Evolutionary conservation across 179 eudicot genomes (phyloP).

Genomic region (Gypsophila paniculata): DNA sequence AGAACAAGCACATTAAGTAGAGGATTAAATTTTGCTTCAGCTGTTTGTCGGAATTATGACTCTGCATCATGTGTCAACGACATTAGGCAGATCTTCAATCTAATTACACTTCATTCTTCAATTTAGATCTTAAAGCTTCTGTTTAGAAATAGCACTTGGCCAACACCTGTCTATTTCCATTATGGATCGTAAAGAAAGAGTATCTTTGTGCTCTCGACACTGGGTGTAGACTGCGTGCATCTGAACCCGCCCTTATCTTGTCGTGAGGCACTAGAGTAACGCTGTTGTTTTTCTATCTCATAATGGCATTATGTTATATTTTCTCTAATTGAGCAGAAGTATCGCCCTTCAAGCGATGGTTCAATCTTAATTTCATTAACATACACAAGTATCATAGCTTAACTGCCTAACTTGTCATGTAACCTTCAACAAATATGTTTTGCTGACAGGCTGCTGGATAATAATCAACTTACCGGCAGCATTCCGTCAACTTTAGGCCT

Average conservation of each 20-base stretch:
- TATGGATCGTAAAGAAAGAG: neutral
- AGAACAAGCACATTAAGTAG: neutral
- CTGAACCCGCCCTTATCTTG: too few species aligned
- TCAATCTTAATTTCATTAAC: neutral
- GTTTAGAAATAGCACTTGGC: neutral
- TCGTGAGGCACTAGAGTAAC: too few species aligned
- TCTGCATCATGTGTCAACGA: neutral
- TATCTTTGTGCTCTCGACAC: neutral
- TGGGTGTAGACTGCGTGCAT: too few species aligned
- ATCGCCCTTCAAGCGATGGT: neutral
- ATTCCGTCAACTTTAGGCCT: conserved; percentile 66
- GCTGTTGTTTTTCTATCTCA: too few species aligned
- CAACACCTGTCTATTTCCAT: too few species aligned
- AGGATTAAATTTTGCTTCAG: neutral
- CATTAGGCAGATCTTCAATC: neutral
- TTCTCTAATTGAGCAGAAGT: neutral
- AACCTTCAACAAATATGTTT: neutral
- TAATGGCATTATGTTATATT: neutral
- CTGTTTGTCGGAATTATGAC: neutral
- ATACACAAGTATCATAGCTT: neutral
- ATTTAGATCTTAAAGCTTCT: neutral
- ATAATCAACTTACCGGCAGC: conserved; percentile 50
- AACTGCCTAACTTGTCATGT: neutral
- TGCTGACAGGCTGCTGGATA: conserved; percentile 60
- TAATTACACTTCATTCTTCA: neutral